Percentiles rank a stretch among this genome's conserved stretches.
Conservation (phyloP, 495 filamentous ascomycete species). For the Neurospora sp. region DNA sequence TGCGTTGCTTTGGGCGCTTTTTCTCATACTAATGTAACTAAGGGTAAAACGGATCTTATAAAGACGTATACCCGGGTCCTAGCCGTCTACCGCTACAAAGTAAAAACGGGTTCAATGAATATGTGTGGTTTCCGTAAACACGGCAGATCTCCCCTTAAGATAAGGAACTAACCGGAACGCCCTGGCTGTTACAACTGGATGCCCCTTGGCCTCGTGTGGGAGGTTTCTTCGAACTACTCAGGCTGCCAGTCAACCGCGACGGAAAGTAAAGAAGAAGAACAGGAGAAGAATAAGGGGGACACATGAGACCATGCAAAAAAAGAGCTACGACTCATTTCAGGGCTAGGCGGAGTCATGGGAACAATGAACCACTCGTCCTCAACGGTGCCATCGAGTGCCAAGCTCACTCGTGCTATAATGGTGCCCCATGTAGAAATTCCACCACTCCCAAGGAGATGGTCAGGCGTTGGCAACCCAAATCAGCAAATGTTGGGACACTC, state of each 20-base stretch:
- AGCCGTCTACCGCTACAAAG: not conserved
- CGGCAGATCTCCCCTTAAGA: not conserved
- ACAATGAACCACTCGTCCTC: constrained; percentile 74
- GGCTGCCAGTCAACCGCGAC: not conserved
- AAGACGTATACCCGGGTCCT: not conserved
- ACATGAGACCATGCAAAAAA: not conserved
- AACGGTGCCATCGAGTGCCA: constrained; percentile 22
- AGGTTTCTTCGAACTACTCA: not conserved
- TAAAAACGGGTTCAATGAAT: not conserved
- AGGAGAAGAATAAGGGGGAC: not conserved
- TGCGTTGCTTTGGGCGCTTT: not conserved
- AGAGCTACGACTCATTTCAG: constrained; percentile 67
- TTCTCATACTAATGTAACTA: not conserved
- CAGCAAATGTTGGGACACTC: not conserved
- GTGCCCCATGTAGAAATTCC: constrained; percentile 12
- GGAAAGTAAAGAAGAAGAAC: not conserved
- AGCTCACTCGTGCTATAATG: not conserved
- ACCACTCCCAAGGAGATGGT: constrained; percentile 7
- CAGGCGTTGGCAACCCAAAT: constrained; percentile 1
- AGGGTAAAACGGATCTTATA: not conserved
- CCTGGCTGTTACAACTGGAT: not conserved
- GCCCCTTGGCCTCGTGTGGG: not conserved
- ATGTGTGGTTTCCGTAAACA: not conserved
- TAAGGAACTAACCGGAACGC: not conserved
- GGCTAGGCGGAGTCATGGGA: constrained; percentile 68